Evolutionary conservation across 352 stramenopile species (phyloP), one percentile per base, ranked within the genome.

Genomic region (Phytophthora melonis): DNA sequence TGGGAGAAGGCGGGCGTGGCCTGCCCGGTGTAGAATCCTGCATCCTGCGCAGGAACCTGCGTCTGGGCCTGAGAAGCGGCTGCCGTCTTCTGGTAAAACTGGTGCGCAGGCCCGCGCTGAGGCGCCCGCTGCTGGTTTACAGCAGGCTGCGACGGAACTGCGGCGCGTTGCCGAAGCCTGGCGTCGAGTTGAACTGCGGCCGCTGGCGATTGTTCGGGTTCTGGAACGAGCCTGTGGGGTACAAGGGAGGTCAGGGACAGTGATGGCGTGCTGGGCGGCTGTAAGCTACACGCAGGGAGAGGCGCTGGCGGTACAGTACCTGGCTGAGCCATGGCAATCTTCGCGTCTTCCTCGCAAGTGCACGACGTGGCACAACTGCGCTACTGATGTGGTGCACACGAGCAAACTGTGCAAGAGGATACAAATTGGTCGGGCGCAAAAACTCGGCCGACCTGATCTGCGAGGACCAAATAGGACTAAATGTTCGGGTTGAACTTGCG

Each of bases 171-270:
- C 32, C 36, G 57, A 75, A 78, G 19, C 61, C 72, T 18, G 58
- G 50, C 32, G 72, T 47, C 21, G 52, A n/a, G 39, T 74, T 67
- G 64, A 80, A 68, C 66, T 81, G 55, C 19, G 83, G 78, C 1
- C 79, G 78, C 76, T 86, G 81, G 13, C 75, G 83, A 58, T 86
- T 82, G 58, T 84, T 90, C 3, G 80, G 74, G 25, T 90, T 87
- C 55, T 79, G 80, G 68, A 92, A 92, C 5, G 83, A 82, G 5
- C 87, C 86, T 92, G 72, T 5, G 69, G 13, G n/a, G 39, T 21
- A 21, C 30, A 10, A 74, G 10, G 14, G 36, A 18, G 5, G 36
- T 43, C 32, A 45, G n/a, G 65, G 8, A 30, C 11, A 21, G 36
- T 18, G 36, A 4, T 43, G 36, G 36, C 36, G 18, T 18, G 36